Conservation (phyloP, 495 filamentous ascomycete species). For the Hamigera avellanea region DNA sequence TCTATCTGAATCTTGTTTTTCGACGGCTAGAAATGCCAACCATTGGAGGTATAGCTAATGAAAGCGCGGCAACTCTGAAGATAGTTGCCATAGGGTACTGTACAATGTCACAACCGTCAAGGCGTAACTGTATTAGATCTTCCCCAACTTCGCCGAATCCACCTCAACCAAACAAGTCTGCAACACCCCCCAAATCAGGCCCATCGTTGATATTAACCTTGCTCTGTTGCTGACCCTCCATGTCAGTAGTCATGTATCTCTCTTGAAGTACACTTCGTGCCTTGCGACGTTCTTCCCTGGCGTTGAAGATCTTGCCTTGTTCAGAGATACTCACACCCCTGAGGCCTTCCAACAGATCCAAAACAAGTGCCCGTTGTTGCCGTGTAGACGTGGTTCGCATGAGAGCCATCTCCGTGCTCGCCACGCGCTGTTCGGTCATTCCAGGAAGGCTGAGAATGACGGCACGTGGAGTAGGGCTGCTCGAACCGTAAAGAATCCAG, state of each 20-base stretch:
- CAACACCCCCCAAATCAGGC: slow-evolving; percentile 52
- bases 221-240: slow-evolving; percentile 32
- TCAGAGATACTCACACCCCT: slow-evolving; percentile 86
- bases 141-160: too few relatives aligned
- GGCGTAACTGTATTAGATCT: too few relatives aligned
- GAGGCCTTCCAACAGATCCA: slow-evolving; percentile 78
- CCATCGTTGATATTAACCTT: slow-evolving; percentile 44
- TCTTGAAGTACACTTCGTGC: slow-evolving; percentile 41
- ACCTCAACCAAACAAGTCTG: slow-evolving; percentile 53
- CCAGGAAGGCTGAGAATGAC: slow-evolving; percentile 48
- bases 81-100: too few relatives aligned
- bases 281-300: slow-evolving; percentile 40
- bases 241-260: slow-evolving; percentile 41
- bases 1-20: too few relatives aligned
- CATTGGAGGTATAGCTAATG: too few relatives aligned
- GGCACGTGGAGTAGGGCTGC: slow-evolving; percentile 41
- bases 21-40: too few relatives aligned
- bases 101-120: too few relatives aligned
- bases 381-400: slow-evolving; percentile 54
- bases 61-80: too few relatives aligned
- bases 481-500: slow-evolving; percentile 55
- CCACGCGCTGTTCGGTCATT: slow-evolving; percentile 34
- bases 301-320: slow-evolving; percentile 64
- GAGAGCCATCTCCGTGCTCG: slow-evolving; percentile 38
- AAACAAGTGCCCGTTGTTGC: slow-evolving; percentile 68